Evolutionary conservation across 169 alveolate species (phyloP).

Genomic region (Besnoitia besnoiti): DNA sequence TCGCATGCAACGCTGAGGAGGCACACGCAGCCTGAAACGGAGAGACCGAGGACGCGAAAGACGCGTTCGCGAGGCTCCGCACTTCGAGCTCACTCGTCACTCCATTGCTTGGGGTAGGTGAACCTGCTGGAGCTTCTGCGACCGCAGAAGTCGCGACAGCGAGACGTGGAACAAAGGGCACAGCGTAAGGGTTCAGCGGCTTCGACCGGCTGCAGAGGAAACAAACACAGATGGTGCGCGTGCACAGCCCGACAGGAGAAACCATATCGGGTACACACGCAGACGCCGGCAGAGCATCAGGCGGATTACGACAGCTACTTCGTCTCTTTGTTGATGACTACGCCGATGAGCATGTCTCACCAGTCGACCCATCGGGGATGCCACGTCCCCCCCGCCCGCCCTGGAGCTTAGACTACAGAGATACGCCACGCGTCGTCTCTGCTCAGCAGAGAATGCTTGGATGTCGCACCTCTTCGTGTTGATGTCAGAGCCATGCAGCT

Average conservation of each 20-base stretch:
- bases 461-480: too few relatives aligned
- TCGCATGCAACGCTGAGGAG: too few relatives aligned
- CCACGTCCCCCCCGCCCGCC: too few relatives aligned
- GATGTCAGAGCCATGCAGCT: too few relatives aligned
- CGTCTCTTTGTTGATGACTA: too few relatives aligned
- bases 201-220: not conserved
- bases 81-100: too few relatives aligned
- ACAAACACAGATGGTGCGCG: not conserved
- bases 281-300: not conserved
- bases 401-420: too few relatives aligned
- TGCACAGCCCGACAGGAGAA: not conserved
- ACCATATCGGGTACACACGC: not conserved
- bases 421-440: too few relatives aligned
- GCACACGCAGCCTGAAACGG: not conserved
- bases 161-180: conserved; percentile 31
- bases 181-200: conserved; percentile 34
- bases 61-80: not conserved
- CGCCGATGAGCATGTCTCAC: too few relatives aligned
- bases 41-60: not conserved
- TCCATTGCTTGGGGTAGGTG: not conserved
- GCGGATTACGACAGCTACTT: too few relatives aligned
- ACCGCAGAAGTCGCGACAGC: not conserved
- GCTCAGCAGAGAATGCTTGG: too few relatives aligned
- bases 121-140: not conserved
- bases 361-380: too few relatives aligned